A percentile compares a stretch with the other conserved stretches of the same genome.
Conservation (phyloP, 2,329 filamentous ascomycete genomes). For the Xylariomycetidae sp. region DNA sequence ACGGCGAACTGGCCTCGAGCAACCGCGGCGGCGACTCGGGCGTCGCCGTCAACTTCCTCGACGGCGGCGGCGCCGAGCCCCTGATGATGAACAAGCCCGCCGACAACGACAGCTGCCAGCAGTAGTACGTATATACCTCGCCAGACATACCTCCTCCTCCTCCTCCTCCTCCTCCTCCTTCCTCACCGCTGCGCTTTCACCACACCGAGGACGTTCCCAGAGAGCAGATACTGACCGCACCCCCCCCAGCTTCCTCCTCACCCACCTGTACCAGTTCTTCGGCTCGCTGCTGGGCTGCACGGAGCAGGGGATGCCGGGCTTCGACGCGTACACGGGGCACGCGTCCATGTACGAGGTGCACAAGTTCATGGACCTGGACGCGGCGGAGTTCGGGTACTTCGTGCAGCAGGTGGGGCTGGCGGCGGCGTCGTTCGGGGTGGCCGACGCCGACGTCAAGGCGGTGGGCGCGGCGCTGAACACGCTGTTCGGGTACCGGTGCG, state of each 20-base stretch:
- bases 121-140: slow-evolving; percentile 53
- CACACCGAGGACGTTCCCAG: not conserved
- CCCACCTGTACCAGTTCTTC: slow-evolving; percentile 58
- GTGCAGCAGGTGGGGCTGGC: slow-evolving; percentile 51
- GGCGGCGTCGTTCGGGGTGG: slow-evolving; percentile 52
- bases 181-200: not conserved
- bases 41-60: slow-evolving; percentile 52
- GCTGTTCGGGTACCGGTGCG: slow-evolving; percentile 48
- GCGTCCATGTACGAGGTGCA: slow-evolving; percentile 47
- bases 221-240: not conserved
- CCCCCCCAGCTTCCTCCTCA: slow-evolving; percentile 43
- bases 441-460: slow-evolving; percentile 41
- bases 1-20: slow-evolving; percentile 44
- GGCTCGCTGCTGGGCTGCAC: slow-evolving; percentile 52
- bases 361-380: slow-evolving; percentile 53
- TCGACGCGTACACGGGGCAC: slow-evolving; percentile 41
- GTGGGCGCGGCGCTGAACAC: slow-evolving; percentile 43
- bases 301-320: slow-evolving; percentile 41
- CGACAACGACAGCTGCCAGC: slow-evolving; percentile 42
- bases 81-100: slow-evolving; percentile 50
- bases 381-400: slow-evolving; percentile 50
- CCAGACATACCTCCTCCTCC: not conserved
- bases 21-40: slow-evolving; percentile 42
- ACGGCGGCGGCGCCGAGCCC: slow-evolving; percentile 50
- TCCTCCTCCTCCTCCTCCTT: not conserved